phyloP scores from a whole-genome alignment of 202 grass and related monocot species.

The Panicum hallii region DNA sequence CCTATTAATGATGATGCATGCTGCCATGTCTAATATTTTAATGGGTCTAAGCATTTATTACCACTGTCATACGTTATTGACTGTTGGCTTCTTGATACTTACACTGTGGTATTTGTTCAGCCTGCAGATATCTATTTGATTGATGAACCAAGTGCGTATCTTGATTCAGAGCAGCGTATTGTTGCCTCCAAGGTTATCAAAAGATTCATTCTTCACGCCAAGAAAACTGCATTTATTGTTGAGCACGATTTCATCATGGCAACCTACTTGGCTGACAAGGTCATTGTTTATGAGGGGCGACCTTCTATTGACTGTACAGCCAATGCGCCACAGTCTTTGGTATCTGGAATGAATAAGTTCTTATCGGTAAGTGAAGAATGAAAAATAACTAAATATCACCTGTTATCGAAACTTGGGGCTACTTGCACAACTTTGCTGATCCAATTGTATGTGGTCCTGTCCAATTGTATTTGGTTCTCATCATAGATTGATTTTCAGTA shows the following conservation, averaged over 20 bases:
- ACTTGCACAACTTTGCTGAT: neutral
- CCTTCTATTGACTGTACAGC: constrained; percentile 88
- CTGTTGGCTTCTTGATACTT: constrained; percentile 25
- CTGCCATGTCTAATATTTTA: constrained; percentile 7
- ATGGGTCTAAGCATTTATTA: constrained; percentile 22
- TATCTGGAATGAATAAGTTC: constrained; percentile 97
- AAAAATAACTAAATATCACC: neutral
- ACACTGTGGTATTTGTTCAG: constrained; percentile 53
- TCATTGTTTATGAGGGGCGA: constrained; percentile 95
- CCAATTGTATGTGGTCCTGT: neutral
- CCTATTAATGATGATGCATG: neutral
- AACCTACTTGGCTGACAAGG: constrained; percentile 95
- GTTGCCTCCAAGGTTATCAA: constrained; percentile 97
- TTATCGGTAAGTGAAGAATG: constrained; percentile 72
- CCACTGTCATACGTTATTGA: neutral
- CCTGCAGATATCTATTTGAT: constrained; percentile 99
- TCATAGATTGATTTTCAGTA: constrained; percentile 21
- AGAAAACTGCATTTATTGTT: constrained; percentile 95
- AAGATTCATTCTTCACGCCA: constrained; percentile 96
- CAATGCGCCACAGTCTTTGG: constrained; percentile 87
- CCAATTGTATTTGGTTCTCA: neutral
- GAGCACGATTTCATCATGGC: constrained; percentile 99
- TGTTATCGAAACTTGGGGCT: neutral
- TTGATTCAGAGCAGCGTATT: constrained; percentile 98
- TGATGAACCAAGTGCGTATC: constrained; percentile 98